phyloP scores from a whole-genome alignment of 768 basidiomycete species.

The Suillus discolor region DNA sequence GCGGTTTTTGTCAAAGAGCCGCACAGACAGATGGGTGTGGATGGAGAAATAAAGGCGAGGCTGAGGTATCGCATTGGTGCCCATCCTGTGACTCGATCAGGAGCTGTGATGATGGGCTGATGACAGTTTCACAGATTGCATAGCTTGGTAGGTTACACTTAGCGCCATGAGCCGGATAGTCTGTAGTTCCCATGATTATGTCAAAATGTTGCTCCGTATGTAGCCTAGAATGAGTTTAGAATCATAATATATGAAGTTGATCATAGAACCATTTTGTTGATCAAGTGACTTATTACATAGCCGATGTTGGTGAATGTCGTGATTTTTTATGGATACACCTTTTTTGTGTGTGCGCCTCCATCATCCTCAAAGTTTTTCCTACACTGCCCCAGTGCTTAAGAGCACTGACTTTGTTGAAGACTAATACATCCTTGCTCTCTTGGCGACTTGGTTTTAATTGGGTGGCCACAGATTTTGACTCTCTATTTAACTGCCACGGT shows the following conservation, averaged over 20 bases:
- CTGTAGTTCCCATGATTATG: background rate
- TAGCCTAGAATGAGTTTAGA: background rate
- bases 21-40: constrained; percentile 57
- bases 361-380: constrained; percentile 8
- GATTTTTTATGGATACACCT: constrained; percentile 11
- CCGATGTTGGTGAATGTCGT: constrained; percentile 12
- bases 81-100: background rate
- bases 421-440: background rate
- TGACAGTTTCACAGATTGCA: background rate
- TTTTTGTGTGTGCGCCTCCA: constrained; percentile 8
- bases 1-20: constrained; percentile 28
- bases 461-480: background rate
- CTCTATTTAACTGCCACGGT: constrained; percentile 6
- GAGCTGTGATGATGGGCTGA: background rate
- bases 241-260: background rate
- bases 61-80: constrained; percentile 52
- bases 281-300: constrained; percentile 6
- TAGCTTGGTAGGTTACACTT: no score
- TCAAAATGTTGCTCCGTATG: background rate
- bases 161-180: no score
- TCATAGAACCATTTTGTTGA: background rate
- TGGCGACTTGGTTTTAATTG: constrained; percentile 14
- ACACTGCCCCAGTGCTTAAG: constrained; percentile 2
- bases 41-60: constrained; percentile 89
- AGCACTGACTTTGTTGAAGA: constrained; percentile 1